These are phyloP conservation scores for Plasmodium inui DNA, from an alignment of 169 alveolate genomes.

Conservation along the genomic window DNA sequence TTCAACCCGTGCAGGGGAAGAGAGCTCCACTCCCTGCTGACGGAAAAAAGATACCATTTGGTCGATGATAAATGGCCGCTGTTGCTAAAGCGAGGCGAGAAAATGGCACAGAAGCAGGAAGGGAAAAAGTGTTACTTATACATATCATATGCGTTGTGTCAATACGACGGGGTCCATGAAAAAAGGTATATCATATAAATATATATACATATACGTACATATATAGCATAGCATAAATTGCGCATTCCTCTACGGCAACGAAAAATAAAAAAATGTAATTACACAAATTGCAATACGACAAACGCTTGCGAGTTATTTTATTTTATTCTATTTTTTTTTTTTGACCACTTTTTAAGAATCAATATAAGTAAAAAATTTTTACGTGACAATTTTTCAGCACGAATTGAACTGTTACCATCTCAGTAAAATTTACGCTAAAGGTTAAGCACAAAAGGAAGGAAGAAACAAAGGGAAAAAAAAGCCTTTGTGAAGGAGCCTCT, in stretches of 20 bases:
- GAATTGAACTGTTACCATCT: background rate
- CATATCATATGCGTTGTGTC: background rate
- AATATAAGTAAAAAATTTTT: background rate
- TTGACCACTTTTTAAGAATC: background rate
- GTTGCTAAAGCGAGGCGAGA: background rate
- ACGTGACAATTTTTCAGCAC: background rate
- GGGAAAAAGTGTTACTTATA: background rate
- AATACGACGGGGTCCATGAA: background rate
- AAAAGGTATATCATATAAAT: background rate
- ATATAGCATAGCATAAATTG: background rate
- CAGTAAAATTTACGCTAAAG: background rate
- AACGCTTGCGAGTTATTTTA: background rate
- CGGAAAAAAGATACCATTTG: background rate
- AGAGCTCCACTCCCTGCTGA: background rate
- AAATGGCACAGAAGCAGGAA: background rate
- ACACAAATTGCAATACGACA: background rate
- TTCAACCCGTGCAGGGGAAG: background rate
- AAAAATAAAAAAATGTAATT: background rate
- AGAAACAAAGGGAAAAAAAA: background rate
- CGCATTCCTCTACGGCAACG: background rate
- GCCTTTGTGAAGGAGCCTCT: background rate
- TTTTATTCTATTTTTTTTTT: too few species aligned
- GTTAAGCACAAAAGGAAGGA: background rate
- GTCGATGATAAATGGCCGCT: background rate
- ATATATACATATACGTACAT: background rate